Base-by-base conservation (phyloP, 495 filamentous ascomycete genomes). In the Penicillium maclennaniae region DNA sequence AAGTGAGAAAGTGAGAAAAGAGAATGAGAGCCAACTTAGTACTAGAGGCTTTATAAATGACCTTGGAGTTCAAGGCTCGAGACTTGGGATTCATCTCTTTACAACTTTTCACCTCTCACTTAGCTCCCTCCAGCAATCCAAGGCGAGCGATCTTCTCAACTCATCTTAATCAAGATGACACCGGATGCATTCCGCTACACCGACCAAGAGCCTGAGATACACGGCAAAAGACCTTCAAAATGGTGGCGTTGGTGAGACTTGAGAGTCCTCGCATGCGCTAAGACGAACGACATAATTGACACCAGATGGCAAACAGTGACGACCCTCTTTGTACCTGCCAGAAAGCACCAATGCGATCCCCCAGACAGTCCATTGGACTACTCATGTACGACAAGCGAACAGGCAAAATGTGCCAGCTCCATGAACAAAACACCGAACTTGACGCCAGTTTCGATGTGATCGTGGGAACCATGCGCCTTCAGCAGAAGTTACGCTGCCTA, bases 371-470 rank as follows among this genome's bases (percentile, higher is more conserved):
- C 26, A 14, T 70, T 23, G 26, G 59, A 27, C 27, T 66, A 10
- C 15, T 58, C 21, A 23, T 66, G 25, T 43, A 42, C 21, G 61
- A 63, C 10, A 34, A 45, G 2, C 42, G 59, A 28, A 23, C 56
- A 17, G 52, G 50, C 3, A 49, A 69, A 27, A 43, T 45, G 25
- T 16, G 40, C 39, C 52, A 45, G 16, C 37, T 72, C 10, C 51
- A 63, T 26, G 58, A 53, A 23, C 15, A 34, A 9, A 26, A 45
- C 7, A 47, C 61, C 17, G 51, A 63, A 25, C 51, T 72, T 14
- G 65, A 70, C 25, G 60, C 61, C 3, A 43, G 45, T 4, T 72
- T 69, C 44, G 63, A 72, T 43, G 37, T 69, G 4, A 28, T 63
- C 43, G 34, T 21, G 0, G 57, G 63, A 10, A 50, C 15, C 6